These are phyloP conservation scores for Talaromyces amestolkiae DNA, from an alignment of 2,329 filamentous ascomycete species.

Conservation along the genomic window DNA sequence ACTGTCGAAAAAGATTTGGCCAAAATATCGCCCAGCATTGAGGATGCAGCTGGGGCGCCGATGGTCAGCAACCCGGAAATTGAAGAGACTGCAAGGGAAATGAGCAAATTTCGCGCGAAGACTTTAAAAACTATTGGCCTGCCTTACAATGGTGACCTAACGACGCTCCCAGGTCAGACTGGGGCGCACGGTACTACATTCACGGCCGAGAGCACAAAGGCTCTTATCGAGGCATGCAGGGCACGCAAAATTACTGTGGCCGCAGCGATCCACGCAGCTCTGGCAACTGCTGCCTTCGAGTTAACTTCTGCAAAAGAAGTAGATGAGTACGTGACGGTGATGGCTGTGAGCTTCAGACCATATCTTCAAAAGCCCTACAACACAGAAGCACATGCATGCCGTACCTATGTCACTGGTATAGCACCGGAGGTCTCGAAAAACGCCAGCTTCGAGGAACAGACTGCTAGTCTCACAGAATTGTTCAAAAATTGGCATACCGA, in stretches of 20 bases:
- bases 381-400: constrained; percentile 17
- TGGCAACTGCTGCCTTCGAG: constrained; percentile 19
- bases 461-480: constrained; percentile 9
- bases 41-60: constrained; percentile 20
- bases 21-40: constrained; percentile 20
- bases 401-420: constrained; percentile 21
- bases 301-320: constrained; percentile 4
- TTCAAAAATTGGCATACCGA: constrained; percentile 20
- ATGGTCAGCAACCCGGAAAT: constrained; percentile 9
- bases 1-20: constrained; percentile 5
- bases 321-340: constrained; percentile 18
- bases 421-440: constrained; percentile 12
- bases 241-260: constrained; percentile 19
- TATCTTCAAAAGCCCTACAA: constrained; percentile 21
- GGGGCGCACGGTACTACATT: constrained; percentile 11
- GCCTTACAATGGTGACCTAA: constrained; percentile 19
- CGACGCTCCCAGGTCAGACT: constrained; percentile 14
- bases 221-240: constrained; percentile 20
- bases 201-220: constrained; percentile 12
- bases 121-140: constrained; percentile 15
- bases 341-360: constrained; percentile 21
- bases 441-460: constrained; percentile 14
- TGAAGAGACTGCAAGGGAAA: constrained; percentile 9
- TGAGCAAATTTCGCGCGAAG: constrained; percentile 17
- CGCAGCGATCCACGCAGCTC: constrained; percentile 19